Evolutionary conservation across 2,329 filamentous ascomycete genomes (phyloP).

Genomic region (Cytospora paraplurivora): DNA sequence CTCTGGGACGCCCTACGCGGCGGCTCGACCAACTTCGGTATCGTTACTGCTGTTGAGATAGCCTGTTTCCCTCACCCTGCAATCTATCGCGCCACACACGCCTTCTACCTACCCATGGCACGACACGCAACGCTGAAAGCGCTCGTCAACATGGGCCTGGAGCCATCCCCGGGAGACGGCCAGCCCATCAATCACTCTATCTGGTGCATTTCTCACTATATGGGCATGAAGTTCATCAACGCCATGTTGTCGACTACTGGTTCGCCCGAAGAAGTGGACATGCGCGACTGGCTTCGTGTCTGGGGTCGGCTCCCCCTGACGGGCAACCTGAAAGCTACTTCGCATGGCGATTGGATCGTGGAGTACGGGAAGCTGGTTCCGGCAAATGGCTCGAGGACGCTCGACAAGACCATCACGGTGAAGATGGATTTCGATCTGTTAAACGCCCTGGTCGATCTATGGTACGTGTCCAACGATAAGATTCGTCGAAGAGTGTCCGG

Average conservation of each 20-base stretch:
- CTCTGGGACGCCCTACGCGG: slow-evolving; percentile 11
- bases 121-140: slow-evolving; percentile 8
- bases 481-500: slow-evolving; percentile 16
- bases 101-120: slow-evolving; percentile 12
- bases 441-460: slow-evolving; percentile 13
- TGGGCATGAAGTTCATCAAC: slow-evolving; percentile 14
- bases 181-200: slow-evolving; percentile 9
- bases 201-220: slow-evolving; percentile 6
- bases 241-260: slow-evolving; percentile 1
- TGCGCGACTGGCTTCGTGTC: slow-evolving; percentile 4
- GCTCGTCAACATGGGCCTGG: background rate
- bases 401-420: slow-evolving; percentile 17
- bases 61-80: slow-evolving; percentile 10
- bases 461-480: slow-evolving; percentile 9
- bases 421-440: slow-evolving; percentile 16
- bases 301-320: slow-evolving; percentile 11
- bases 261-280: slow-evolving; percentile 1
- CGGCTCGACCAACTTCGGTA: slow-evolving; percentile 17
- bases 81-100: background rate
- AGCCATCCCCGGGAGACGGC: slow-evolving; percentile 1
- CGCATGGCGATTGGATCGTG: slow-evolving; percentile 11
- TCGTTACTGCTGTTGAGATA: slow-evolving; percentile 16
- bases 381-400: slow-evolving; percentile 1
- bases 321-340: background rate
- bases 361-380: slow-evolving; percentile 7